Percentiles rank a stretch among this genome's conserved stretches.
These are phyloP conservation scores for Monosporozyma servazzii DNA, from an alignment of 805 yeast species.

Conservation along the genomic window DNA sequence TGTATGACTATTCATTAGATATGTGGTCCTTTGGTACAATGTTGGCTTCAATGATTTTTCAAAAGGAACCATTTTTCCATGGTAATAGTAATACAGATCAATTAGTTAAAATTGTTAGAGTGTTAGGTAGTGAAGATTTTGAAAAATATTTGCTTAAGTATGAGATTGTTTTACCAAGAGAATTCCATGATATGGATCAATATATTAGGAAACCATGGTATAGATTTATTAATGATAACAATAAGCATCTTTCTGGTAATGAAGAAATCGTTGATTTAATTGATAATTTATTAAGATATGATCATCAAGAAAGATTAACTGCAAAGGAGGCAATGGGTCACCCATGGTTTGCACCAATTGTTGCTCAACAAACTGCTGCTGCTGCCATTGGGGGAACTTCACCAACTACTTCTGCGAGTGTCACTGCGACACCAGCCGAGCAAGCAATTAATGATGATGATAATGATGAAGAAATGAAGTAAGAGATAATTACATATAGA, in stretches of 20 bases:
- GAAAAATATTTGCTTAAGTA: slow-evolving; percentile 62
- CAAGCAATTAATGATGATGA: not conserved
- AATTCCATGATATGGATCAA: slow-evolving; percentile 67
- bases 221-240: slow-evolving; percentile 60
- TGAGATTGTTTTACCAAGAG: slow-evolving; percentile 58
- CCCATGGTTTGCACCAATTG: slow-evolving; percentile 22
- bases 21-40: slow-evolving; percentile 93
- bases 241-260: slow-evolving; percentile 51
- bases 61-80: slow-evolving; percentile 85
- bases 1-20: slow-evolving; percentile 86
- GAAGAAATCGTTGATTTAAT: slow-evolving; percentile 73
- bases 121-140: slow-evolving; percentile 77
- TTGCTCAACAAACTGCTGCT: not conserved
- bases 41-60: slow-evolving; percentile 82
- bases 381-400: not conserved
- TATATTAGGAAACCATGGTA: slow-evolving; percentile 84
- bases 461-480: not conserved
- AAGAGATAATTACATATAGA: not conserved
- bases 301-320: slow-evolving; percentile 80
- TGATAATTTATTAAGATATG: slow-evolving; percentile 71
- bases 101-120: slow-evolving; percentile 78
- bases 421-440: not conserved
- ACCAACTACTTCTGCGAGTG: not conserved
- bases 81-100: slow-evolving; percentile 90
- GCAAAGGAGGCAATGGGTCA: slow-evolving; percentile 85